These are phyloP conservation scores for Odontarrhena argentea DNA, from an alignment of 345 rosid species.

Conservation along the genomic window DNA sequence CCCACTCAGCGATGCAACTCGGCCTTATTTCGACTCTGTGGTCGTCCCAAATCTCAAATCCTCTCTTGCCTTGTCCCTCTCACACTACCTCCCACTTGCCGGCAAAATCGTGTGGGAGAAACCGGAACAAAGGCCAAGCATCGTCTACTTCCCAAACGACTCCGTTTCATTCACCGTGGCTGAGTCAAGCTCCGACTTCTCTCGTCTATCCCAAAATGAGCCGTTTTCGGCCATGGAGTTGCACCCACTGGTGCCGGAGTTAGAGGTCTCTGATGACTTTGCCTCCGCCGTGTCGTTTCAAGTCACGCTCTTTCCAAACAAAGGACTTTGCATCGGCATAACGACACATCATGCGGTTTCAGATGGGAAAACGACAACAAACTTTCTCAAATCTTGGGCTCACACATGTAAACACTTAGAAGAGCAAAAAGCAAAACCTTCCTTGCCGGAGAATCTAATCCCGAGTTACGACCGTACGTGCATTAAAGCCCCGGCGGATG, in stretches of 20 bases:
- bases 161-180: constrained; percentile 41
- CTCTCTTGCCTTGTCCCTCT: constrained; percentile 38
- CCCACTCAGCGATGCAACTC: constrained; percentile 22
- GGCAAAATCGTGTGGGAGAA: constrained; percentile 35
- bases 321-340: constrained; percentile 36
- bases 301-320: constrained; percentile 32
- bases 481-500: constrained; percentile 24
- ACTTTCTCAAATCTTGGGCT: constrained; percentile 42
- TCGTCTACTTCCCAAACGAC: constrained; percentile 12
- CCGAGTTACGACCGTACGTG: constrained; percentile 27
- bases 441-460: constrained; percentile 6
- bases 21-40: constrained; percentile 20
- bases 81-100: constrained; percentile 41
- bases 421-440: not conserved
- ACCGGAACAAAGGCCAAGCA: not conserved
- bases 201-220: constrained; percentile 19
- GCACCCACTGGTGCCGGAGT: constrained; percentile 27
- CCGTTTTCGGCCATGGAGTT: constrained; percentile 11
- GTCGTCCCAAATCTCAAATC: constrained; percentile 38
- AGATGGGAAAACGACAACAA: constrained; percentile 26
- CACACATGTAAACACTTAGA: constrained; percentile 10
- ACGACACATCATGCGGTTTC: constrained; percentile 31
- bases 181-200: constrained; percentile 34
- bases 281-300: constrained; percentile 28
- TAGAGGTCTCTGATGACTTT: constrained; percentile 17